Evolutionary conservation across 2,329 filamentous ascomycete genomes (phyloP), one percentile per base, ranked within the genome.

Genomic region (Aspergillus sp.): DNA sequence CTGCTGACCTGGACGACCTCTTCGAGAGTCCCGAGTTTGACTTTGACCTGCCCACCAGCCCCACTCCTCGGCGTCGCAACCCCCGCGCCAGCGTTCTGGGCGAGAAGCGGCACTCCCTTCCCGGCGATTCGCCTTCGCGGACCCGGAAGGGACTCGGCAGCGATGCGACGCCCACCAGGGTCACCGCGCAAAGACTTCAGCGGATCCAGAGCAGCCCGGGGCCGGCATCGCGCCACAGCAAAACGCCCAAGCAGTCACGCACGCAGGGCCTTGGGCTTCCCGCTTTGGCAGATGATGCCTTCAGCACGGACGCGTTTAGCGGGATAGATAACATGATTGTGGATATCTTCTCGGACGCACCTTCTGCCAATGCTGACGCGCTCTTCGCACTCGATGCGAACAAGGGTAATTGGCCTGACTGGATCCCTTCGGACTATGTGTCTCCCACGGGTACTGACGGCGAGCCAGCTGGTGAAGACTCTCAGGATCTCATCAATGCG

Each of bases 1-100:
- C 72, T 4, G 69, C 72, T 19, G 82, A 84, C 38, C 73, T 90
- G 5, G 83, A 86, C 42, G 81, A 84, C 53, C 81, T 95, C 4
- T 93, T 95, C 68, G 87, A 88, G 59, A 83, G 88, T 57, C 78
- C 58, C 63, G 70, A 66, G 73, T 82, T 66, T 81, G 71, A 75
- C 76, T 55, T 87, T 78, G 55, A 87, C 81, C 3, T 85, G 82
- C 62, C 81, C 81, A 61, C 84, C 83, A 83, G 81, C 71, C 77
- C 80, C 59, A 74, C 78, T 38, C 80, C 79, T 54, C 76, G 77
- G 39, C 85, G 84, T 65, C 86, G 82, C 36, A 84, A 84, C 70
- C 88, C 64, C 63, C 80, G 66, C 64, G 75, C 59, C 69, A 82
- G 75, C 68, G 57, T 62, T 3, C 47, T 68, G 21, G 66, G 66